Conservation (phyloP, 192 early-diverging fungal genomes). For the Entomortierella chlamydospora region DNA sequence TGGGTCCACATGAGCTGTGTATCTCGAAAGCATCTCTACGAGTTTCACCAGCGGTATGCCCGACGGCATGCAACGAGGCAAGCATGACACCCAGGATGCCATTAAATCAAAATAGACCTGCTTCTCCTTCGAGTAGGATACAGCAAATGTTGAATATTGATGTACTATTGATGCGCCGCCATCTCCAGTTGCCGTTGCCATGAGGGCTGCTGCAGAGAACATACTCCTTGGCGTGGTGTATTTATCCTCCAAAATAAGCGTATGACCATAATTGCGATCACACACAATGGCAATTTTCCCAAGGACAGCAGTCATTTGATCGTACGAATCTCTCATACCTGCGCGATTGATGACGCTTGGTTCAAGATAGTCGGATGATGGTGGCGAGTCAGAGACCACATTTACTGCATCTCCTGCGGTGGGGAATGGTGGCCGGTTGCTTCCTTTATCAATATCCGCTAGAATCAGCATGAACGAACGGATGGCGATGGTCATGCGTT, state of each 20-base stretch:
- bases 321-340: constrained; percentile 73
- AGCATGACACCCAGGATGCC: constrained; percentile 73
- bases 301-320: constrained; percentile 74
- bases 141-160: constrained; percentile 60
- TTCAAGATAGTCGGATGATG: constrained; percentile 59
- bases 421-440: constrained; percentile 59
- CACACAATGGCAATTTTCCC: constrained; percentile 69
- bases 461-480: constrained; percentile 79
- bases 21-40: constrained; percentile 85
- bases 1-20: constrained; percentile 88
- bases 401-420: constrained; percentile 55
- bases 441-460: constrained; percentile 73
- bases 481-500: constrained; percentile 81
- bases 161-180: constrained; percentile 57
- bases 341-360: constrained; percentile 65
- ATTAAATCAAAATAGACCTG: constrained; percentile 77
- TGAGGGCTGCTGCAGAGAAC: constrained; percentile 51
- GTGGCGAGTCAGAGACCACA: constrained; percentile 32
- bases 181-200: constrained; percentile 49
- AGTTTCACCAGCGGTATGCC: constrained; percentile 70
- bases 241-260: constrained; percentile 64
- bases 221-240: constrained; percentile 50
- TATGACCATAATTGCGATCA: constrained; percentile 65
- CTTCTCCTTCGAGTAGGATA: constrained; percentile 65
- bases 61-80: constrained; percentile 78